Evolutionary conservation across 495 filamentous ascomycete genomes (phyloP), one percentile per base, ranked within the genome.

Genomic region (Penicillium paxilli): DNA sequence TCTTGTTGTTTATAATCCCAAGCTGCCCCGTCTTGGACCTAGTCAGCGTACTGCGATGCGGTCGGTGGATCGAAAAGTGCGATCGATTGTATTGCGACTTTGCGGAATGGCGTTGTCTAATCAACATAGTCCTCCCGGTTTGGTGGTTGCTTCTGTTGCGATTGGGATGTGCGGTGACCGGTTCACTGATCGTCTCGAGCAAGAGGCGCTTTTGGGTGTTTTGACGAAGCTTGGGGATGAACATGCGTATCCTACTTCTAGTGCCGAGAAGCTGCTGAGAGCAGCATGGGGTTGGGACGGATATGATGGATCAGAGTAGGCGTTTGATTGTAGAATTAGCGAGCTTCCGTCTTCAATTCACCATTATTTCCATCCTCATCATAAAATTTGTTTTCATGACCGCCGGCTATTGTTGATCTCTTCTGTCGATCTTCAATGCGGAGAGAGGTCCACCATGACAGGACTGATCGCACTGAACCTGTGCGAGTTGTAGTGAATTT

Each of bases 1-100:
- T 24, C 65, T 79, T n/a, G 52, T 61, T 0, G 69, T 72, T 12
- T 71, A 75, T 53, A 69, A 77, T 49, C 75, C 74, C 2, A 63
- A 59, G 4, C 25, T 71, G 2, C 71, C 74, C 0, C 62, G 63
- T 1, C 23, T 77, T 10, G 74, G 75, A 0, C 59, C 61, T 1
- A 52, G 58, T 2, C 65, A 63, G 23, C 52, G 58, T 1, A 55
- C 55, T 10, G 51, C 52, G 7, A 59, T 60, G 54, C 47, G 58
- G 6, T 41, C 51, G 26, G 59, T 62, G 1, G 59, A 60, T 28
- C 44, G 23, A 4, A 32, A 60, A 19, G 53, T 66, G 2, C 66
- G 68, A 11, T 47, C 47, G 1, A 68, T 71, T 33, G 56, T 69
- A 22, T 28, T 62, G 24, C 58, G 60, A 25, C 32, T 71, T 16